Evolutionary conservation across 108 stramenopile species (phyloP), one percentile per base, ranked within the genome.

Genomic region (Fragilariopsis cylindrus): DNA sequence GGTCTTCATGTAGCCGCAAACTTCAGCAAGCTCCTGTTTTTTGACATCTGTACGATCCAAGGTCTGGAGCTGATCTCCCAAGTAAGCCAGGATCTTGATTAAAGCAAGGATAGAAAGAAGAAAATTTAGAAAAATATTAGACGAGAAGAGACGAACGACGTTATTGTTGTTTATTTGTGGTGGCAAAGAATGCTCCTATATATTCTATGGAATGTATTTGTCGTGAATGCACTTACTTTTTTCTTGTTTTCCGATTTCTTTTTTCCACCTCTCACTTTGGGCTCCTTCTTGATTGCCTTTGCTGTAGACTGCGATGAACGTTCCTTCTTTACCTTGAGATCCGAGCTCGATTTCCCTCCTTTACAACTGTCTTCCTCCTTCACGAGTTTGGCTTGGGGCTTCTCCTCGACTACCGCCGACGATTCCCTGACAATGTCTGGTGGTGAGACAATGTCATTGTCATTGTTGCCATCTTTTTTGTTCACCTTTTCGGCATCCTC

Each of bases 181-280:
- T 15, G 15, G 0, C 18, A 56, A 19, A 56, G 55, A 56, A 56
- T 19, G 19, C 9, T 7, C 9, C 5, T 30, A 0, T 56, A 19
- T 56, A 56, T 4, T 56, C 16, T 5, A 18, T 19, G 18, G 55
- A 56, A 9, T 5, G 19, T n/a, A 1, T 9, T 19, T 30, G n/a
- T 5, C 58, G 58, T 7, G n/a, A 11, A n/a, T 7, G 11, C 30
- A 15, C 57, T 60, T 21, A 60, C 58, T 60, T 30, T 60, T 30
- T 60, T 60, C 18, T 30, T 60, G 58, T 60, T 60, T n/a, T 60
- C 58, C 41, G 11, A 9, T 60, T 60, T 60, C 58, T 60, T 60
- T 60, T n/a, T 11, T 30, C 58, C 58, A 41, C 58, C 58, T 60
- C 41, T 60, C 9, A 9, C 58, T 9, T 11, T 60, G 16, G 58